Percentiles rank a stretch among this genome's conserved stretches.
phyloP scores from a whole-genome alignment of 495 filamentous ascomycete genomes.

The Penicillium odoratum region DNA sequence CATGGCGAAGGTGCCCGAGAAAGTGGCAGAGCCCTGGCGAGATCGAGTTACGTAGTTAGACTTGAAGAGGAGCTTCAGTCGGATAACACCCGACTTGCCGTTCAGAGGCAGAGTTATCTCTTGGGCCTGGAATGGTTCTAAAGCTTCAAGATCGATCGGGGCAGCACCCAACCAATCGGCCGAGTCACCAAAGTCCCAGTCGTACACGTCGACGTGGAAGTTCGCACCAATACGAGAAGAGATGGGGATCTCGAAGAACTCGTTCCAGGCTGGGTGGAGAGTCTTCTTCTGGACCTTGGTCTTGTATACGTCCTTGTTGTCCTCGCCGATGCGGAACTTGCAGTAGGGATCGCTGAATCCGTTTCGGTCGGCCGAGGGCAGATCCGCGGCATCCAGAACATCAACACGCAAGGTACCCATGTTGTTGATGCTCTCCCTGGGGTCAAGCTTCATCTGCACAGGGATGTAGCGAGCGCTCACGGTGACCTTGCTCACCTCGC shows the following conservation, averaged over 20 bases:
- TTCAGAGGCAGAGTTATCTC: conserved; percentile 75
- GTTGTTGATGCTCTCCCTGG: conserved; percentile 96
- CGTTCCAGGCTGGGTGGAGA: conserved; percentile 91
- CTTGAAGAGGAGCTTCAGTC: conserved; percentile 88
- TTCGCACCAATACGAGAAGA: conserved; percentile 81
- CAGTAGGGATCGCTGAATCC: conserved; percentile 96
- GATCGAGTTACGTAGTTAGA: conserved; percentile 87
- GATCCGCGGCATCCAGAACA: conserved; percentile 80
- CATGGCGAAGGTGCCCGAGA: conserved; percentile 85
- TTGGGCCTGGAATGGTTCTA: conserved; percentile 81
- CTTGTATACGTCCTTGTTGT: conserved; percentile 84
- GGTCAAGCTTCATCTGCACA: conserved; percentile 88
- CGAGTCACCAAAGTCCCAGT: conserved; percentile 94
- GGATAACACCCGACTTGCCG: conserved; percentile 83
- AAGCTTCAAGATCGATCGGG: conserved; percentile 72
- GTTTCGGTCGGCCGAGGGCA: conserved; percentile 91
- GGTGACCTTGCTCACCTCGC: conserved; percentile 75
- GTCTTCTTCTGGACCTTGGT: conserved; percentile 97
- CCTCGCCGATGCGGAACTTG: conserved; percentile 86
- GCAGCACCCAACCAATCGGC: conserved; percentile 80
- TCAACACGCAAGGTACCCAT: conserved; percentile 91
- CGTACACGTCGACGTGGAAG: conserved; percentile 81
- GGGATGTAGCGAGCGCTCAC: conserved; percentile 94
- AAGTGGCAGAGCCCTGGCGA: conserved; percentile 87
- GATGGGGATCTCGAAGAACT: conserved; percentile 83